Evolutionary conservation across 345 rosid species (phyloP).

Genomic region (Populus ilicifolia): DNA sequence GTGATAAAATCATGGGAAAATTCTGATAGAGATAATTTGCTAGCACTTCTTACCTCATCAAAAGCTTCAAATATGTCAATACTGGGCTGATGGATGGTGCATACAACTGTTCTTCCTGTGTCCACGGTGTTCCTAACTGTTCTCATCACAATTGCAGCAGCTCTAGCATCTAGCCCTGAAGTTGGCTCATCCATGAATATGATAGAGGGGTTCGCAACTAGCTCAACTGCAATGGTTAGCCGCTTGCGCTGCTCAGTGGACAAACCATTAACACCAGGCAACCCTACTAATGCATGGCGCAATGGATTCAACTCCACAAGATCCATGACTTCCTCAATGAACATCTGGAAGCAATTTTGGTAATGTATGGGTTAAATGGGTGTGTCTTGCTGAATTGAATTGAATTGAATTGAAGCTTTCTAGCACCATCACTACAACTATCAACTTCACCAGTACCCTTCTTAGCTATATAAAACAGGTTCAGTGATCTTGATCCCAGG

Average conservation of each 20-base stretch:
- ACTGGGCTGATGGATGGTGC: conserved; percentile 96
- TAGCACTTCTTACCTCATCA: conserved; percentile 55
- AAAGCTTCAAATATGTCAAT: conserved; percentile 91
- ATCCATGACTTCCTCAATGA: conserved; percentile 77
- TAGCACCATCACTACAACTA: not conserved
- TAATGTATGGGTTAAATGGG: not conserved
- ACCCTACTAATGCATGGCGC: conserved; percentile 74
- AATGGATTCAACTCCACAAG: conserved; percentile 68
- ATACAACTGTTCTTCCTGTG: conserved; percentile 86
- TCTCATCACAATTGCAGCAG: conserved; percentile 95
- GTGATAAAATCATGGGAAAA: not conserved
- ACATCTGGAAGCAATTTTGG: conserved; percentile 17
- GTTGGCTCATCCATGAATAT: conserved; percentile 98
- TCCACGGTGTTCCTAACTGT: conserved; percentile 90
- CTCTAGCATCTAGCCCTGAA: conserved; percentile 93
- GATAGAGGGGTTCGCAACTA: conserved; percentile 89
- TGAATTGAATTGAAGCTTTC: not conserved
- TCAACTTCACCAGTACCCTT: not conserved
- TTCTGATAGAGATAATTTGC: not conserved
- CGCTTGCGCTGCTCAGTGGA: conserved; percentile 88
- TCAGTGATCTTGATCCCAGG: not conserved
- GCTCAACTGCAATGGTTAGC: conserved; percentile 87
- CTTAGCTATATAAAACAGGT: not conserved
- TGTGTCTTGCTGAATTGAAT: not conserved
- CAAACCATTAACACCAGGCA: conserved; percentile 77